These are phyloP conservation scores for Clarireedia monteithiana DNA, from an alignment of 2,329 filamentous ascomycete genomes.

Conservation along the genomic window DNA sequence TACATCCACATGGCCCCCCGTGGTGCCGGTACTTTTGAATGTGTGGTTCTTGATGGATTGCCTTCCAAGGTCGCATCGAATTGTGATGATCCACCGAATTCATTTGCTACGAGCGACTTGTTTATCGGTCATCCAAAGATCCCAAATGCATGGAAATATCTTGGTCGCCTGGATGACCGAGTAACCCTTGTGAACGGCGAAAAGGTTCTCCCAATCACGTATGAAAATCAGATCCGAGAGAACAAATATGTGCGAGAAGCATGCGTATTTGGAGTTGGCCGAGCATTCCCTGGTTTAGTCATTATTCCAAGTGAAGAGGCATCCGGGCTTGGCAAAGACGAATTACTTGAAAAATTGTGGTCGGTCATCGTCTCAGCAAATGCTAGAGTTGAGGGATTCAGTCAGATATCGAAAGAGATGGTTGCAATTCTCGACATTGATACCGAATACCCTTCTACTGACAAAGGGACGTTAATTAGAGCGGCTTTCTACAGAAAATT, in stretches of 20 bases:
- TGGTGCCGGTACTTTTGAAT: conserved; percentile 11
- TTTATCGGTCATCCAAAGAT: conserved; percentile 36
- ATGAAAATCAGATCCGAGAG: conserved; percentile 47
- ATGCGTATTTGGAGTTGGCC: conserved; percentile 48
- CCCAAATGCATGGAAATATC: conserved; percentile 38
- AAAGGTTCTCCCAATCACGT: conserved; percentile 38
- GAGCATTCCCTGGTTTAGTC: conserved; percentile 44
- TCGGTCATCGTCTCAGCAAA: conserved; percentile 46
- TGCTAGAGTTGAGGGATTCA: conserved; percentile 41
- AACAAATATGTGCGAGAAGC: conserved; percentile 47
- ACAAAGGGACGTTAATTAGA: conserved; percentile 48
- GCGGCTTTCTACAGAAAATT: conserved; percentile 40
- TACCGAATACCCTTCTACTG: conserved; percentile 38
- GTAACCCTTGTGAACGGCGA: conserved; percentile 42
- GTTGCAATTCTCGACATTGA: conserved; percentile 40
- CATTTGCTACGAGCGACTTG: conserved; percentile 38
- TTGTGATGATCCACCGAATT: conserved; percentile 33
- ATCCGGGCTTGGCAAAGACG: conserved; percentile 32
- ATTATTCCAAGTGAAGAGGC: conserved; percentile 43
- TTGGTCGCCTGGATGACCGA: conserved; percentile 37
- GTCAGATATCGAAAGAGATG: conserved; percentile 44
- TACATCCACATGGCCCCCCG: conserved; percentile 13
- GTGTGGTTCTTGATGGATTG: conserved; percentile 31
- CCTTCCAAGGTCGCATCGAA: conserved; percentile 35
- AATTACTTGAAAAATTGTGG: conserved; percentile 42